Evolutionary conservation across 495 filamentous ascomycete genomes (phyloP), one percentile per base, ranked within the genome.

Genomic region (Halenospora varia): DNA sequence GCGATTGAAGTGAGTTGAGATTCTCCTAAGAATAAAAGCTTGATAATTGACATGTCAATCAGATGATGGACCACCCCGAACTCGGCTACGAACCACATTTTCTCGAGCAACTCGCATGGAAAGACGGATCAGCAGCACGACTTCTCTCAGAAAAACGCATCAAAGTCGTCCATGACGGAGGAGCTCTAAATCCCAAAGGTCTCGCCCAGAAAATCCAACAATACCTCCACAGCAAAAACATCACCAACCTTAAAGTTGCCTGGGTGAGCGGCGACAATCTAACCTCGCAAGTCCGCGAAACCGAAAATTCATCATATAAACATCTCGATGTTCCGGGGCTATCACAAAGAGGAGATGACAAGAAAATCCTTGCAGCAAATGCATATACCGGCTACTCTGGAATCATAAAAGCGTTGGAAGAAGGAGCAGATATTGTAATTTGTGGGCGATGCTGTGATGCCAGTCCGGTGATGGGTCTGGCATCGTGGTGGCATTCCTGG

Each of bases 341-440:
- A 6, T 8, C 26, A 10, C 41, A 35, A 35, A 35, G 29, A 35
- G 29, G 29, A 4, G 29, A 35, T 35, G 29, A 35, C 13, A 6
- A 4, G 6, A 35, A 35, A 13, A 35, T 35, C 4, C 29, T 35
- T 6, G 29, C 74, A 53, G 80, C 81, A 11, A 73, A 78, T 47
- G 72, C 73, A 11, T 64, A 84, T 62, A 72, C 83, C 0, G 81
- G 81, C 10, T 75, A 70, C 10, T 61, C 73, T 1, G 79, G 73
- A 0, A 78, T 84, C 29, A 75, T 71, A 0, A 70, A 66, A 9
- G 81, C 74, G n/a, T 58, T 84, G 2, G 62, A 71, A 20, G 65
- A 72, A 3, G 81, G 81, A 13, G 80, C 81, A 0, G 79, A 83
- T 55, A 83, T 85, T 42, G 75, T 85, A 48, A 71, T 84, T 22